Base-by-base conservation (phyloP, 2,329 filamentous ascomycete species). In the Fusarium cyanostomum region DNA sequence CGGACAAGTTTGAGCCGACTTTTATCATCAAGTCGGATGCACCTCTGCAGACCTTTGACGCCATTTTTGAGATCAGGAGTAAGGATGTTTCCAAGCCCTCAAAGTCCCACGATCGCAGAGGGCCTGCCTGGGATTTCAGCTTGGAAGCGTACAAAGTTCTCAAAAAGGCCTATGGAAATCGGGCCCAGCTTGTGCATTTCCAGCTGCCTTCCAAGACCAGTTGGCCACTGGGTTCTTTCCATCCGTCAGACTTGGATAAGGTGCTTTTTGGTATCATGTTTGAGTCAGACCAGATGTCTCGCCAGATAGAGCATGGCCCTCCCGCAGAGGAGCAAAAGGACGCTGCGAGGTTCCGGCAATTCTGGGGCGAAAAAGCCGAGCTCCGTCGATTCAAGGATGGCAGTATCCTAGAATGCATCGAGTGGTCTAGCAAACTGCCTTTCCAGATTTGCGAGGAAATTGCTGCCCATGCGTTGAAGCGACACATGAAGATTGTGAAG, bases 311-410 rank as follows among this genome's bases (percentile, higher is more conserved):
- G 66, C 91, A 93, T 73, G 95, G 95, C 1, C 95, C 95, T 6
- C 80, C 89, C 1, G 92, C 92, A 2, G 94, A 98, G 72, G 86
- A 95, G 59, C 93, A 94, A 75, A 88, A 90, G 64, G 92, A 92
- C 63, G 90, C 93, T 21, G 87, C 88, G 9, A 84, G 84, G 28
- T 99, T 97, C 75, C 91, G 92, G 31, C 86, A 89, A 30, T 98
- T 99, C 74, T 99, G 96, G 95, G 95, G 94, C 7, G 90, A 94
- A 9, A 96, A 95, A 74, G 87, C 95, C 2, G 95, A 99, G 75
- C 82, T 99, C 41, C 87, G 95, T 64, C 91, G 95, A 16, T 99
- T 99, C 81, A 96, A 94, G 70, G 93, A 98, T 71, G 95, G 95
- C 18, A 94, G 90, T 69, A 97, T 99, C 66, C 83, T 93, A 8